Evolutionary conservation across 2,329 filamentous ascomycete genomes (phyloP), one percentile per base, ranked within the genome.

Genomic region (Chrysoporthe deuterocubensis): DNA sequence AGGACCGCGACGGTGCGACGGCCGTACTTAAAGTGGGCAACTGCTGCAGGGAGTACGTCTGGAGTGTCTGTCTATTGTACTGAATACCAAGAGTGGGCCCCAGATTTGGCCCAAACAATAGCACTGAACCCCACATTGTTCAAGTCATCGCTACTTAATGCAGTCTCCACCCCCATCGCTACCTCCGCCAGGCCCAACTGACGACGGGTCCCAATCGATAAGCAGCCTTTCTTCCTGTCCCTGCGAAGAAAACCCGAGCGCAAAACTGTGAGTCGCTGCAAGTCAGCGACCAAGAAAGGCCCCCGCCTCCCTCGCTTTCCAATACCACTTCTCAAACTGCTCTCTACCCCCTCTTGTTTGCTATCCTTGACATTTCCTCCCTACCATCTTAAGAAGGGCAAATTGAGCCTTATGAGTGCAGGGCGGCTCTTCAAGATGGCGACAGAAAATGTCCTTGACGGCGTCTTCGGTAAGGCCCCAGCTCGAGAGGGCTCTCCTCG

Each of bases 401-500:
- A n/a, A 48, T 56, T 40, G 52, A 60, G 62, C 58, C 46, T 44
- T 32, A 67, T 69, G 65, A 64, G 75, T 70, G 70, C 18, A 71
- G n/a, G 59, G 66, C 62, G 73, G 59, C 60, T 76, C 43, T 57
- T 81, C 65, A 87, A 78, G 76, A 88, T 88, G 86, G 85, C 84
- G 69, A 80, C 82, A 71, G 81, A 84, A 72, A 79, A 80, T 72
- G 79, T 85, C 73, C 78, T 85, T 66, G 86, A 89, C 73, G 86
- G 86, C 78, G 82, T 87, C 72, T 87, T 88, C 74, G 85, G 86
- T 88, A 82, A 68, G 26, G 81, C 77, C 44, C 50, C 26, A 42
- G 8, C 37, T 21, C 54, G 4, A 54, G 44, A 11, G 48, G 48
- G 9, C 7, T 61, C 46, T 16, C 60, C 59, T 54, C 34, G 46